Evolutionary conservation across 345 rosid genomes (phyloP).

Genomic region (Citrus sinensis): DNA sequence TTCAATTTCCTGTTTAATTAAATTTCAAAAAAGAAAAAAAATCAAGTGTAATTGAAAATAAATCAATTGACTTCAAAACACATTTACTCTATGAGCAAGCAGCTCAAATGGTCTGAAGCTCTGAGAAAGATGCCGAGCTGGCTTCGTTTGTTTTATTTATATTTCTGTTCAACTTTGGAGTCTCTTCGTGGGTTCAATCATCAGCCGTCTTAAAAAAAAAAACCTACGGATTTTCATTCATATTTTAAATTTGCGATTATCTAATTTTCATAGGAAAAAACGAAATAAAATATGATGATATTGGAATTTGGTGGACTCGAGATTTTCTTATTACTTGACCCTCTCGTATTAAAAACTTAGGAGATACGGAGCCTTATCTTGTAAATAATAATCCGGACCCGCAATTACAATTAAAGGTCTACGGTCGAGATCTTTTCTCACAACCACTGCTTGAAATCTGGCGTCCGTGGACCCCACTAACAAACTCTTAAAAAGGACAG

Average conservation of each 20-base stretch:
- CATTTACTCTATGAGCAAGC: not conserved
- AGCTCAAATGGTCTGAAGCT: not conserved
- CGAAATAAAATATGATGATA: not conserved
- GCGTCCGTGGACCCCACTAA: not conserved
- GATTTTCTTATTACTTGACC: not conserved
- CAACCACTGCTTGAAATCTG: not conserved
- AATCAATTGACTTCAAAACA: not conserved
- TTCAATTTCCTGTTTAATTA: not conserved
- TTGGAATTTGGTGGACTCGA: not conserved
- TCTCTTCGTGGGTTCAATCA: not conserved
- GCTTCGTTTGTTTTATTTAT: not conserved
- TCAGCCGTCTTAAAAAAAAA: not conserved
- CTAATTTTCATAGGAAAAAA: not conserved
- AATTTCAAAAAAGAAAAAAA: no score
- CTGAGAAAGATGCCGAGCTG: no score
- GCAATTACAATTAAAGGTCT: not conserved
- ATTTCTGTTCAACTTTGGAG: not conserved
- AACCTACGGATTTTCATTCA: not conserved
- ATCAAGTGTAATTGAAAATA: no score
- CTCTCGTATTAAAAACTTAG: no score
- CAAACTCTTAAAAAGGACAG: not conserved
- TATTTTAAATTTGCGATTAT: not conserved
- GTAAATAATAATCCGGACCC: not conserved
- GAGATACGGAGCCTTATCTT: constrained; percentile 23
- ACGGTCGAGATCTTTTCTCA: not conserved